These are phyloP conservation scores for Diplosphaera chodatii DNA, from an alignment of 139 green algal genomes.

Conservation along the genomic window DNA sequence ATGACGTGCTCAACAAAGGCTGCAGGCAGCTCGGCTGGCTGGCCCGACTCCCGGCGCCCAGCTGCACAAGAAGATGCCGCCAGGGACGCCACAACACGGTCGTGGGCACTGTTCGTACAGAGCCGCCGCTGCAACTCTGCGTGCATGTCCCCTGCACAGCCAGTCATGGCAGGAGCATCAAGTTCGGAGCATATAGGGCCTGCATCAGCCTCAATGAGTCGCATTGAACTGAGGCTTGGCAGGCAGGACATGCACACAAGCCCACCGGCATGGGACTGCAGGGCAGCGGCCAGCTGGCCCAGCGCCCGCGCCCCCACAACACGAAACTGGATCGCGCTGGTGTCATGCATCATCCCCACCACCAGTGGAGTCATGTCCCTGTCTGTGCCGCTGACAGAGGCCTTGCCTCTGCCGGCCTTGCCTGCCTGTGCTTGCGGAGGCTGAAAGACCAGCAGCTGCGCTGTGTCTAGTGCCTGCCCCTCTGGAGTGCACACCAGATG, in stretches of 20 bases:
- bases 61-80: background rate
- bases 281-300: slow-evolving; percentile 23
- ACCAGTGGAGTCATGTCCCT: background rate
- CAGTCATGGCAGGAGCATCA: too few relatives aligned
- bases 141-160: background rate
- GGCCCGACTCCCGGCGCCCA: slow-evolving; percentile 13
- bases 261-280: slow-evolving; percentile 4
- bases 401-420: slow-evolving; percentile 1
- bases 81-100: background rate
- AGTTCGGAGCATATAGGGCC: too few relatives aligned
- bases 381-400: background rate
- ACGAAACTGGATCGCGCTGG: slow-evolving; percentile 36
- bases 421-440: background rate
- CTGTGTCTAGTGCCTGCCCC: slow-evolving; percentile 10
- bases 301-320: slow-evolving; percentile 38
- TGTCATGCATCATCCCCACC: background rate
- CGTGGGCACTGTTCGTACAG: slow-evolving; percentile 1
- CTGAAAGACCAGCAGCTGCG: slow-evolving; percentile 10
- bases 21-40: background rate
- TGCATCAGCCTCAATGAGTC: too few relatives aligned
- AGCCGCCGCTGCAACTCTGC: slow-evolving; percentile 18
- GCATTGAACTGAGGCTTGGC: too few relatives aligned
- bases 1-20: background rate
- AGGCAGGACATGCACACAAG: background rate
- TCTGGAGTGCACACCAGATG: slow-evolving; percentile 30